Evolutionary conservation across 106 monocot species (phyloP).

Genomic region (Cymbidium sinense): DNA sequence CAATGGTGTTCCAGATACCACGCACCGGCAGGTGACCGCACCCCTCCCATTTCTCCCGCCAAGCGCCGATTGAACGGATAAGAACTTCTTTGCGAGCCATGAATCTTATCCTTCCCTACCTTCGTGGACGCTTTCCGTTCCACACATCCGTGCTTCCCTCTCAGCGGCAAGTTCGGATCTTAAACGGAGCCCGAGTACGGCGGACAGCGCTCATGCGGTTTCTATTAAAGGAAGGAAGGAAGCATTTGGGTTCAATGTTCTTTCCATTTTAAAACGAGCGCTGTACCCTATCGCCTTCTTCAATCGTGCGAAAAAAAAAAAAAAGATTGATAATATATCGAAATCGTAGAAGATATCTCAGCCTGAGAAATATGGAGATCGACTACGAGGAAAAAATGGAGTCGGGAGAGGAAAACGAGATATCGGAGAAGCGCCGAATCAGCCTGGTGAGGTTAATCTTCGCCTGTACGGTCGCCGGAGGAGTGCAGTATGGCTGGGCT

Average conservation of each 20-base stretch:
- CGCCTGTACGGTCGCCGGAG: slow-evolving; percentile 46
- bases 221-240: background rate
- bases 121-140: background rate
- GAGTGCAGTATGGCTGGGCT: slow-evolving; percentile 58
- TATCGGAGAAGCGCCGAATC: slow-evolving; percentile 1
- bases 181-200: background rate
- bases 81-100: background rate
- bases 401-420: background rate
- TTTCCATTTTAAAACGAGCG: background rate
- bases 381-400: background rate
- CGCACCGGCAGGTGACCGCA: background rate
- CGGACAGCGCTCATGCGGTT: background rate
- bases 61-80: background rate
- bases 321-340: no score
- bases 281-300: background rate
- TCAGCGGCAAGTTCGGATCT: background rate
- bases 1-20: background rate
- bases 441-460: slow-evolving; percentile 28
- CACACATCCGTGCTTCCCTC: background rate
- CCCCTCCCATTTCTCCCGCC: background rate
- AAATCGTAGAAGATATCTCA: background rate
- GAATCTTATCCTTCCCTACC: background rate
- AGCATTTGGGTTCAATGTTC: background rate
- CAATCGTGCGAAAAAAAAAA: no score
- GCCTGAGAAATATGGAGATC: background rate